phyloP scores from a whole-genome alignment of 129 eudicot species.

The Ambrosia trifida region DNA sequence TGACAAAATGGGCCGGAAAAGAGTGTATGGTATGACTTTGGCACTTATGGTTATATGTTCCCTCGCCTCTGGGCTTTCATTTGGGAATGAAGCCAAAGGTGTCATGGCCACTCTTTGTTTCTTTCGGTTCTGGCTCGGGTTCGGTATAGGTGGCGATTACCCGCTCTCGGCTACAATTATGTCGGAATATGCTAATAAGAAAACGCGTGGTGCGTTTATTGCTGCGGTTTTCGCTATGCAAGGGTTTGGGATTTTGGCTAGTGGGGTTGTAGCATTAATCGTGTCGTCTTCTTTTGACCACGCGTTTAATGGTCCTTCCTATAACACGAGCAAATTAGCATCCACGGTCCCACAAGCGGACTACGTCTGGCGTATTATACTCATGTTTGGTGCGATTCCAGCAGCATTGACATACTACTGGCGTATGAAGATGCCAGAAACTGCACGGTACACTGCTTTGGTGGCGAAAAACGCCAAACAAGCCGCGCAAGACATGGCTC shows the following conservation, averaged over 20 bases:
- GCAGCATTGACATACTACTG: conserved; percentile 49
- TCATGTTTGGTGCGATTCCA: conserved; percentile 61
- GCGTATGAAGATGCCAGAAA: conserved; percentile 64
- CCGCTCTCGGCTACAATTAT: conserved; percentile 65
- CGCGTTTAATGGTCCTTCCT: conserved; percentile 28
- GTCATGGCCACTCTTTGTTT: conserved; percentile 58
- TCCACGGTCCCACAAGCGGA: conserved; percentile 50
- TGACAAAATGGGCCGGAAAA: conserved; percentile 55
- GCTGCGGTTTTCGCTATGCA: conserved; percentile 72
- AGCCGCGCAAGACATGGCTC: conserved; percentile 56
- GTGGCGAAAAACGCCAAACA: conserved; percentile 52
- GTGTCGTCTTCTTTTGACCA: conserved; percentile 41
- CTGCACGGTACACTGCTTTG: conserved; percentile 62
- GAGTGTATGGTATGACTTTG: conserved; percentile 50
- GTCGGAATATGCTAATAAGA: conserved; percentile 58
- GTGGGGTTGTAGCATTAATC: conserved; percentile 46
- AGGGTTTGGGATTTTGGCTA: conserved; percentile 53
- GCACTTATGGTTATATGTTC: conserved; percentile 47
- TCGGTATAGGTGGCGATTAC: conserved; percentile 62
- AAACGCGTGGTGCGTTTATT: conserved; percentile 56
- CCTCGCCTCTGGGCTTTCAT: conserved; percentile 51
- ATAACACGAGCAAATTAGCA: conserved; percentile 6
- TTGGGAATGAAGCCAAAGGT: conserved; percentile 24
- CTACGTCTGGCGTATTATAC: conserved; percentile 49
- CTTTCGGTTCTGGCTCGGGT: conserved; percentile 65